Conservation (phyloP, 441 rosid genomes). For the Erodium chrysanthum region DNA sequence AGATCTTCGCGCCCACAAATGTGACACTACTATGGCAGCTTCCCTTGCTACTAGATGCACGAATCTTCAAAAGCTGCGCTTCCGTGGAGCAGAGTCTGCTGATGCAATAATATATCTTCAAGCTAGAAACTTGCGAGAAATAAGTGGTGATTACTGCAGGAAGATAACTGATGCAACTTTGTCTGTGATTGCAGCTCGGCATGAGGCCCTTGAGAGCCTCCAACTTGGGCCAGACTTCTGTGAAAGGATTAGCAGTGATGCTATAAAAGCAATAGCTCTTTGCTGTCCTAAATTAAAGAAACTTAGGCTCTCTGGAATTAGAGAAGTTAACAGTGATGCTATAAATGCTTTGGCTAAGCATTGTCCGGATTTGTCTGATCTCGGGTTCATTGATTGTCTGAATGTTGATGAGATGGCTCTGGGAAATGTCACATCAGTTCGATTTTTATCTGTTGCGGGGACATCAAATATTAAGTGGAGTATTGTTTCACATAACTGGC, state of each 20-base stretch:
- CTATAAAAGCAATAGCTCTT: slow-evolving; percentile 61
- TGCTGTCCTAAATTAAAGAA: slow-evolving; percentile 74
- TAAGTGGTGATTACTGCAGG: slow-evolving; percentile 84
- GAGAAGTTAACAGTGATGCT: slow-evolving; percentile 75
- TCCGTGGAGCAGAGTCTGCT: slow-evolving; percentile 85
- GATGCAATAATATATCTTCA: slow-evolving; percentile 65
- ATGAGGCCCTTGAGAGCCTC: slow-evolving; percentile 71
- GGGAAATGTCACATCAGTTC: slow-evolving; percentile 54
- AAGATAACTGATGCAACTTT: slow-evolving; percentile 83
- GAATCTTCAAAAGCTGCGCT: slow-evolving; percentile 58
- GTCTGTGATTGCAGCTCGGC: slow-evolving; percentile 75
- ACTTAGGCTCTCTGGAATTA: slow-evolving; percentile 77
- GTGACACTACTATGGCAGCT: slow-evolving; percentile 45
- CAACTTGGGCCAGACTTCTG: slow-evolving; percentile 93
- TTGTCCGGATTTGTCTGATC: slow-evolving; percentile 54
- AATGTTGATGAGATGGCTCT: slow-evolving; percentile 67
- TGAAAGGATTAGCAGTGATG: slow-evolving; percentile 85
- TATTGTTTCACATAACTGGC: slow-evolving; percentile 56
- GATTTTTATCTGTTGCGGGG: slow-evolving; percentile 81
- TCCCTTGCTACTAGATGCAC: slow-evolving; percentile 56
- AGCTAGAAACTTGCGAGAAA: slow-evolving; percentile 54
- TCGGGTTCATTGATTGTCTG: slow-evolving; percentile 77
- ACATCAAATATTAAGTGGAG: slow-evolving; percentile 81
- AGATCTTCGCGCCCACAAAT: slow-evolving; percentile 82
- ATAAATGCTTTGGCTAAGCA: slow-evolving; percentile 69